Evolutionary conservation across 192 early-diverging fungal genomes (phyloP).

Genomic region (Cladochytrium replicatum): DNA sequence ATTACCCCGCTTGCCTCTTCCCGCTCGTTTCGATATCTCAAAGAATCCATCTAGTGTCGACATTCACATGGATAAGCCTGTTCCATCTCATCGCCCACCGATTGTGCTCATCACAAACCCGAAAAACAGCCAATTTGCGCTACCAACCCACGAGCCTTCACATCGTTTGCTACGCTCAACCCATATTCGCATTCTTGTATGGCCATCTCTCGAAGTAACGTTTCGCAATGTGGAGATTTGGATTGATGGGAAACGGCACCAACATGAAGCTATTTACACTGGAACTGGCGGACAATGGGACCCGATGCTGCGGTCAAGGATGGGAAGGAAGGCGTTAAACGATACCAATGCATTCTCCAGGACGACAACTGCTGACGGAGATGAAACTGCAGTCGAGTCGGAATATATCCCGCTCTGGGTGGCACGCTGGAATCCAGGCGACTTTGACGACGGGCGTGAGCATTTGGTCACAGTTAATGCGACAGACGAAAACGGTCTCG

Average conservation of each 20-base stretch:
- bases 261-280: conserved; percentile 28
- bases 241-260: conserved; percentile 42
- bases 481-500: conserved; percentile 41
- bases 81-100: conserved; percentile 36
- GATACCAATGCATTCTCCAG: not conserved
- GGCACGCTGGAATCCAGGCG: conserved; percentile 55
- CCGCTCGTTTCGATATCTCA: conserved; percentile 10
- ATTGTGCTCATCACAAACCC: conserved; percentile 80
- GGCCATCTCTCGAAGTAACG: conserved; percentile 35
- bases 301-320: conserved; percentile 2
- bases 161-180: conserved; percentile 46
- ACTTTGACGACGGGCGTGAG: conserved; percentile 54
- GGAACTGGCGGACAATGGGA: not conserved
- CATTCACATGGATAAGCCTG: conserved; percentile 41
- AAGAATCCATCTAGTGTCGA: conserved; percentile 1
- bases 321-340: conserved; percentile 22
- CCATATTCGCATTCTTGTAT: conserved; percentile 71
- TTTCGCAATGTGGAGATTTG: conserved; percentile 29
- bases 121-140: conserved; percentile 67
- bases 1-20: conserved; percentile 44
- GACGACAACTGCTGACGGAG: conserved; percentile 12
- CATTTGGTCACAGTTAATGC: conserved; percentile 57
- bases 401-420: conserved; percentile 65
- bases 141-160: conserved; percentile 64
- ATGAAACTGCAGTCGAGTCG: no score